Evolutionary conservation across 176 grass and related monocot genomes (phyloP).

Genomic region (Oryza coarctata): DNA sequence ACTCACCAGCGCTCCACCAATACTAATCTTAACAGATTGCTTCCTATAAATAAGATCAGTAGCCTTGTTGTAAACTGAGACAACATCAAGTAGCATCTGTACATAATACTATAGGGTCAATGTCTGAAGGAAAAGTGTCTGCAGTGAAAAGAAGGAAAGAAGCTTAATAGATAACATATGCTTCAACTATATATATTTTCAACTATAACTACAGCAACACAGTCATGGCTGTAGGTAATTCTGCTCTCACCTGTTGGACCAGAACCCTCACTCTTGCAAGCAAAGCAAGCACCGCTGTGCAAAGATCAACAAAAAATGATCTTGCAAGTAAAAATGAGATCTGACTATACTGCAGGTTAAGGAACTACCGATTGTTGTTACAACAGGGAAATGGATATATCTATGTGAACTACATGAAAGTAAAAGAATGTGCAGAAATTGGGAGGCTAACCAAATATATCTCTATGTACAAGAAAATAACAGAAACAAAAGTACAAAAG

Average conservation of each 20-base stretch:
- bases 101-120: conserved; percentile 17
- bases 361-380: conserved; percentile 35
- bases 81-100: conserved; percentile 82
- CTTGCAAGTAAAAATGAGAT: conserved; percentile 86
- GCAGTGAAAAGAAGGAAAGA: conserved; percentile 12
- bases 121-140: conserved; percentile 9
- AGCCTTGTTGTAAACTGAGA: conserved; percentile 73
- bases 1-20: conserved; percentile 64
- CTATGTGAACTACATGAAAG: neutral
- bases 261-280: conserved; percentile 75
- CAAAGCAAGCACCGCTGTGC: conserved; percentile 59
- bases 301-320: conserved; percentile 84
- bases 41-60: conserved; percentile 69
- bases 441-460: neutral
- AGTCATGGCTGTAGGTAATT: conserved; percentile 20
- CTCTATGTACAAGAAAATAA: neutral
- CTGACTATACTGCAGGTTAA: conserved; percentile 65
- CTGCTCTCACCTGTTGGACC: conserved; percentile 74
- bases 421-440: neutral
- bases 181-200: conserved; percentile 7
- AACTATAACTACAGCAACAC: neutral
- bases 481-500: neutral
- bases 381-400: conserved; percentile 20
- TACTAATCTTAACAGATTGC: conserved; percentile 72
- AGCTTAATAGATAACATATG: conserved; percentile 10